Evolutionary conservation across 768 basidiomycete genomes (phyloP).

Genomic region (Pulveroboletus frians): DNA sequence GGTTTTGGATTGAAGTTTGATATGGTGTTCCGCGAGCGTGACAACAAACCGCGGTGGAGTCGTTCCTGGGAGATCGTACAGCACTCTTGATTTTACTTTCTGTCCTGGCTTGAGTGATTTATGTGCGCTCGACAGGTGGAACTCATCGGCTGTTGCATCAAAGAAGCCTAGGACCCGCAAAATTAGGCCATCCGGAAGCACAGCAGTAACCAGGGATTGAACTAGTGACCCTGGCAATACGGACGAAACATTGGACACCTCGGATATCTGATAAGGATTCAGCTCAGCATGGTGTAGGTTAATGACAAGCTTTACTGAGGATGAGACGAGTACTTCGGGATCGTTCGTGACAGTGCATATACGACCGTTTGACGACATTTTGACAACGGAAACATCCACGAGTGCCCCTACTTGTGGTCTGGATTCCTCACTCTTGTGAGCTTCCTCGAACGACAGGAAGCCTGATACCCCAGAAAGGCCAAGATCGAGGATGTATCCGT

Average conservation of each 20-base stretch:
- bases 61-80: conserved; percentile 68
- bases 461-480: conserved; percentile 76
- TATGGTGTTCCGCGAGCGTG: conserved; percentile 65
- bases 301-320: conserved; percentile 44
- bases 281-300: background rate
- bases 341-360: conserved; percentile 68
- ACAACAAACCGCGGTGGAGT: conserved; percentile 83
- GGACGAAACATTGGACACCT: conserved; percentile 72
- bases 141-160: conserved; percentile 80
- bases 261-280: conserved; percentile 49
- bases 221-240: conserved; percentile 84
- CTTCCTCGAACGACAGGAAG: conserved; percentile 79
- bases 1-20: conserved; percentile 46
- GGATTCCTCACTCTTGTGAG: conserved; percentile 34
- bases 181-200: conserved; percentile 70
- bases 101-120: conserved; percentile 56
- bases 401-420: conserved; percentile 61
- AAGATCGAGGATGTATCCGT: conserved; percentile 87
- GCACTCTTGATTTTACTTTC: conserved; percentile 77
- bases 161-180: conserved; percentile 90
- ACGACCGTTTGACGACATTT: conserved; percentile 70
- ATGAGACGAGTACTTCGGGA: conserved; percentile 40
- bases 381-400: conserved; percentile 59
- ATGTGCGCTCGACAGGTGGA: conserved; percentile 54
- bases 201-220: conserved; percentile 73